A percentile compares a stretch with the other conserved stretches of the same genome.
Conservation (phyloP, 2,329 filamentous ascomycete genomes). For the Trichocomaceae sp. region DNA sequence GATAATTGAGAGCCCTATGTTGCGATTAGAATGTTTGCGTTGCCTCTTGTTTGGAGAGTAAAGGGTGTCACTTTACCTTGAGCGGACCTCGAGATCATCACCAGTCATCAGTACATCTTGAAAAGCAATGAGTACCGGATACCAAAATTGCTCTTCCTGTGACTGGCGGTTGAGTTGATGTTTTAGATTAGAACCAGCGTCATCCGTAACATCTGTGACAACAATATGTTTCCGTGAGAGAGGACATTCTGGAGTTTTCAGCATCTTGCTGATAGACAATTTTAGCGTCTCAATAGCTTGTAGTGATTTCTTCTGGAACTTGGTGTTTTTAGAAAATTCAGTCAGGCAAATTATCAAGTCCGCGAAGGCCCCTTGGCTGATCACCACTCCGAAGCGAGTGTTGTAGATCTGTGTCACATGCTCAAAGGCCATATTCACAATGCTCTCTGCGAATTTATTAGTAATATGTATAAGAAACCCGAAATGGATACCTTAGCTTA, state of each 20-base stretch:
- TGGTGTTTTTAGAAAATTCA: slow-evolving; percentile 97
- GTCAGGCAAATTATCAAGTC: slow-evolving; percentile 95
- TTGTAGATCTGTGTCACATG: slow-evolving; percentile 95
- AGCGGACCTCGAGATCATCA: slow-evolving; percentile 93
- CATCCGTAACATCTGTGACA: slow-evolving; percentile 35
- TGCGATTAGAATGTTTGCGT: slow-evolving; percentile 8
- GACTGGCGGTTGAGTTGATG: slow-evolving; percentile 71
- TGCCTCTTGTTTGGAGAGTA: slow-evolving; percentile 19
- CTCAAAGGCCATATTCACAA: slow-evolving; percentile 94
- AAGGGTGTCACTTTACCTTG: slow-evolving; percentile 34
- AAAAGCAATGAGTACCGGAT: slow-evolving; percentile 94
- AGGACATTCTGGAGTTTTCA: slow-evolving; percentile 91
- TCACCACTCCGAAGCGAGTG: slow-evolving; percentile 89
- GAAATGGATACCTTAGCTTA: slow-evolving; percentile 29
- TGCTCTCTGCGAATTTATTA: slow-evolving; percentile 56
- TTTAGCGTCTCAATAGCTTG: slow-evolving; percentile 94
- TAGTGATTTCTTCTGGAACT: slow-evolving; percentile 96
- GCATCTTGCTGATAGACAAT: slow-evolving; percentile 87
- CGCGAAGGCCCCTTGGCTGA: slow-evolving; percentile 92
- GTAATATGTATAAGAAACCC: background rate
- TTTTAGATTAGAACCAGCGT: slow-evolving; percentile 43
- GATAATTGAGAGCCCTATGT: slow-evolving; percentile 73
- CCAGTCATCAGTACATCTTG: slow-evolving; percentile 99
- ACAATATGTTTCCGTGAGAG: slow-evolving; percentile 61
- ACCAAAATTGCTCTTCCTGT: slow-evolving; percentile 97